Base-by-base conservation (phyloP, 495 filamentous ascomycete genomes). In the Tuber microsphaerosporum region DNA sequence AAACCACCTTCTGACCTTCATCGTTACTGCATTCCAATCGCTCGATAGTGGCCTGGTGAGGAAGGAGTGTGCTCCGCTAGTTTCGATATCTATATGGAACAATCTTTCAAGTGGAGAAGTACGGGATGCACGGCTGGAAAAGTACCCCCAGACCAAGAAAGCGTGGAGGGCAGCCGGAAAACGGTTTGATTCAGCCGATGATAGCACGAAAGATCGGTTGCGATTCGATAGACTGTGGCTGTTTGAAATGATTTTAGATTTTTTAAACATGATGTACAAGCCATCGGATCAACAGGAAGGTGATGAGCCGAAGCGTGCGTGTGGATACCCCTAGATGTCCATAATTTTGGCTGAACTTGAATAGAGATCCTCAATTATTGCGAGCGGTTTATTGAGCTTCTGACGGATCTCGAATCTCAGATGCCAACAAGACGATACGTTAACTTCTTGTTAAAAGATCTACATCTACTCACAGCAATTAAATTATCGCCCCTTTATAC, bases 181-280 rank as follows among this genome's bases (percentile, higher is more conserved):
- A 85, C 88, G 93, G 74, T 98, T 91, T 79, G 94, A 98, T 72
- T 89, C 91, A 14, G 93, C 91, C 71, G 94, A 98, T 80, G 93
- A 97, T 75, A 84, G 86, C 20, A 87, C 87, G 4, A 92, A 97
- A 81, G 90, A 90, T 48, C 91, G 91, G 79, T 86, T 97, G 76
- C 90, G 92, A 61, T 98, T 97, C 79, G 95, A 99, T 84, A 89
- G 96, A 71, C 91, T 92, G 70, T 99, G 95, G 95, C 87, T 99
- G 26, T 97, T 92, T 81, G 91, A 92, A 22, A 88, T 97, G 82
- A 85, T 95, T 1, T 84, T 97, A 72, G 91, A 94, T 78, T 99
- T 97, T 79, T 79, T 97, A 16, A 86, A 89, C 72, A 86, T 90
- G 75, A 83, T 98, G 37, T 92, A 94, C 80, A 86, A 86, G 44